Evolutionary conservation across 108 stramenopile species (phyloP), one percentile per base, ranked within the genome.

Genomic region (Cyclostephanos tholiformis): DNA sequence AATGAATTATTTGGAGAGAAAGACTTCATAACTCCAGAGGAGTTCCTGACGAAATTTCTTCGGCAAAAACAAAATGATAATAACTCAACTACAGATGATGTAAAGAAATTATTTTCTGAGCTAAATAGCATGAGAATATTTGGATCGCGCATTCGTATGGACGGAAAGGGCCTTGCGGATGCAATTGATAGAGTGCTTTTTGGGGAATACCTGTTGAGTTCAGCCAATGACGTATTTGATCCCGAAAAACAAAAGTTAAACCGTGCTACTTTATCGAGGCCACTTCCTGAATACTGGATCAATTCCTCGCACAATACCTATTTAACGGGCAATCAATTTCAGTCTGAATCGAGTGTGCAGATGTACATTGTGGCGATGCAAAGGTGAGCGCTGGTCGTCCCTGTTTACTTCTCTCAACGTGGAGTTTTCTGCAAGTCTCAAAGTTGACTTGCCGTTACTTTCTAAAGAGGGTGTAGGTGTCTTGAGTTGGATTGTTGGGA

Each of bases 401-500:
- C 50, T 20, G 4, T 6, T 36, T 12, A 41, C 9, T 41, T 41
- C 41, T 41, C 41, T 41, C 11, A 10, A 41, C 12, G 41, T 41
- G 41, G 9, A 41, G 4, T 41, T 1, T 41, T 10, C 41, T 5
- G 41, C 4, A 10, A 5, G 41, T 12, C 41, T 41, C 36, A 6
- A 7, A 20, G 20, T 53, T 53, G 52, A 25, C 1, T 53, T 53
- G 1, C 25, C 20, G 11, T 5, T 53, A 25, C 52, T 53, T 6
- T 8, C 23, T 46, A 16, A 29, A 73, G 91, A 53, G 99, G 99
- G 25, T 97, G 96, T 83, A 93, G 96, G 63, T 97, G 97, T 72
- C 81, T 99, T 23, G 99, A 99, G 74, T 64, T 99, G 52, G 99
- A 99, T 81, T 97, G 96, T 77, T 98, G 94, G 95, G 97, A 98